Base-by-base conservation (phyloP, 1,139 yeast genomes). In the Magnusiomyces tetraspermus region DNA sequence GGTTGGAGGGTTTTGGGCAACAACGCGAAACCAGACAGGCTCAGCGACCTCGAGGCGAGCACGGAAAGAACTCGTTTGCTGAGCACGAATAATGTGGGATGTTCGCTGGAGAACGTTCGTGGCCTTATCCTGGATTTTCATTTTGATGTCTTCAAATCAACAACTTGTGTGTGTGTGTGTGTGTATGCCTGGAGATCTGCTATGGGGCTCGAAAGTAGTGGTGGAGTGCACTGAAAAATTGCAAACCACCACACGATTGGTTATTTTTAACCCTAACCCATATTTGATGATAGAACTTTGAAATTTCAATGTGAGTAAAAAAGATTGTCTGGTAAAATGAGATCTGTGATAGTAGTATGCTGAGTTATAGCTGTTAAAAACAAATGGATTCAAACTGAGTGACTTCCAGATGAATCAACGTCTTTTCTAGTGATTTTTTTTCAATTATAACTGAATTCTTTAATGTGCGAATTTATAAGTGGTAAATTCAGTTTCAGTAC, bases 11-110 rank as follows among this genome's bases (percentile, higher is more conserved):
- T 83, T 76, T 40, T 81, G 75, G 2, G 86, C 87, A 26, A 90
- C 86, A 11, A 85, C 89, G 58, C 83, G 81, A 68, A 77, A 87
- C 97, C 97, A 90, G 0, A 83, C 83, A 2, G 97, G 97, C 61
- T 85, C 85, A 38, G 83, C 74, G 42, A 57, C 58, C 10, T 56
- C 56, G n/a, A 53, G 51, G 17, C 58, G 54, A 23, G 56, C 50
- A 33, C 53, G 37, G 41, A 61, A 57, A 44, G 61, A 59, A 2
- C 65, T 58, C 3, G 63, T 60, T 33, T 46, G 38, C 3, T 92
- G 90, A 0, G 85, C 76, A 60, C 75, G 75, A 59, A 87, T 70
- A 61, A 80, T 81, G 51, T 83, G 82, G 1, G 94, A 82, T 0
- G 95, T 85, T 62, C 89, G 78, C 65, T 84, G 86, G 51, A 88